Base-by-base conservation (phyloP, 2,329 filamentous ascomycete species). In the Lachnellula arida region DNA sequence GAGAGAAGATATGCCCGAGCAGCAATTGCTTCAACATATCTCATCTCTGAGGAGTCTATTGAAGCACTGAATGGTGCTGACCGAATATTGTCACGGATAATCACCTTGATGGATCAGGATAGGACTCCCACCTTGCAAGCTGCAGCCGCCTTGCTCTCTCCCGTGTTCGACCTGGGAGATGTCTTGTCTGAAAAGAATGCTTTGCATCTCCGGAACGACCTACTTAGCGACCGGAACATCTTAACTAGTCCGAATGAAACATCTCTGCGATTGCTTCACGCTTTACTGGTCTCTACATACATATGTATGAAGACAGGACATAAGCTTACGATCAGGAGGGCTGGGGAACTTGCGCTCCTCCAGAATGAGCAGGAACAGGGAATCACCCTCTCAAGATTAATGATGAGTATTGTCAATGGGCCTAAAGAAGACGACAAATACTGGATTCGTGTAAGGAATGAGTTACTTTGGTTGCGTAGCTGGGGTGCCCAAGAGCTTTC, bases 381-480 rank as follows among this genome's bases (percentile, higher is more conserved):
- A 51, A 70, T 74, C 0, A 77, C 87, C 48, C 76, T 51, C 78
- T 80, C 58, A 72, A 74, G 2, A 65, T 86, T 22, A 68, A 74
- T 49, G 73, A 71, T 48, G 77, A 76, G 53, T 75, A 76, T 12
- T 74, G 52, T 47, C 8, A 62, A 66, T 54, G 63, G 58, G 0
- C 60, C 79, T 2, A 83, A 79, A 58, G 79, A 77, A 37, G 84
- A 89, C 52, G 85, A 89, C 57, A 77, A 77, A 35, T 82, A 81
- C 58, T 89, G 86, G 86, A 73, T 77, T 25, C 76, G 74, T 52
- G 78, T 81, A 12, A 79, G 88, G 55, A 79, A 80, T 43, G 84
- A 86, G 63, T 71, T 92, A 8, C 68, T 91, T 4, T 93, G 89
- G 89, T 75, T 93, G 32, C 83, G 85, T 67, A 80, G 81, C 65